Base-by-base conservation (phyloP, 345 rosid species). In the Erodium maritimum region DNA sequence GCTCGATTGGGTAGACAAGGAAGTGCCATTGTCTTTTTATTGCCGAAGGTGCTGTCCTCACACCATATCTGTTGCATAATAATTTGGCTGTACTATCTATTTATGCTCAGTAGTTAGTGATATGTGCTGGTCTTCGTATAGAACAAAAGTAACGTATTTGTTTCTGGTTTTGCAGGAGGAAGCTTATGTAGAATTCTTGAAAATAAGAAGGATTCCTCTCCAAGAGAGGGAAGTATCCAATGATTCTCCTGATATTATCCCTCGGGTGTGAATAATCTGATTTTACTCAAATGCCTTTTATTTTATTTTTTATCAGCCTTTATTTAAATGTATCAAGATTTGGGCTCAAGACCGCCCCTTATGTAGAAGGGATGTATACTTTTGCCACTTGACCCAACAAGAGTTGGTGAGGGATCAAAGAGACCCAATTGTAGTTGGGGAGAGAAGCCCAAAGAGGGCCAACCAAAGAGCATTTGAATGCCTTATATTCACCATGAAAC, bases 1-100 rank as follows among this genome's bases (percentile, higher is more conserved):
- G 99, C 97, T 74, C 78, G 95, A 50, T 57, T 89, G 76, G 96
- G 97, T 60, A 80, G 81, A 73, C 77, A 87, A 75, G 97, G 99
- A 64, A 78, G 60, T 61, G 77, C 95, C 17, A 71, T 87, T 37
- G 85, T 82, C 53, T 82, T 89, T 64, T 75, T 93, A 55, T 65
- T 81, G 23, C 91, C 90, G 23, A 85, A 87, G 97, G 96, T 88
- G 46, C 14, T 37, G 14, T 11, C 46, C 6, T 37, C 46, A 12
- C 10, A 1, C 10, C 46, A 11, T 11, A 4, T 37, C 1, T 37
- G 46, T 37, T 3, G 1, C 13, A 37, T 12, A 11, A 37, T 37
- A 5, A 37, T 37, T 12, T 25, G 6, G 34, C 57, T 54, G 24
- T 50, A 25, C 4, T n/a, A 46, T 29, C 52, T 55, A 11, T 16